Evolutionary conservation across 192 early-diverging fungal genomes (phyloP), one percentile per base, ranked within the genome.

Genomic region (Rhizophagus sp.): DNA sequence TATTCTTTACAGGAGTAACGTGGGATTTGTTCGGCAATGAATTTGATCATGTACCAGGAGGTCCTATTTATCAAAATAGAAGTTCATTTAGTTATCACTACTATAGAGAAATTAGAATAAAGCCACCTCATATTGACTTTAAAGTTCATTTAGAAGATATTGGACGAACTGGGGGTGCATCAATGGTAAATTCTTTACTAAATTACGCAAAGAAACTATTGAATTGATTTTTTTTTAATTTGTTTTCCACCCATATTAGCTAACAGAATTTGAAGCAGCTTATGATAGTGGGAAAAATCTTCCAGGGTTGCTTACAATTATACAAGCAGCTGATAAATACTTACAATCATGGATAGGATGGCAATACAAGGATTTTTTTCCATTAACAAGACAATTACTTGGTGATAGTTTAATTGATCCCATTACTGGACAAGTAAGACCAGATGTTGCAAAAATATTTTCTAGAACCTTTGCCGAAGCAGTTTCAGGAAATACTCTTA

Each of bases 181-280:
- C 24, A 30, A 30, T 67, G 65, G 65, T 67, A 67, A 34, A 5
- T 3, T 25, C 4, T 67, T 13, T 67, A 27, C 17, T 66, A 24
- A 22, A 65, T 41, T 41, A 0, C 8, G 8, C 0, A 44, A 44
- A 44, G 2, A 11, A 44, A 44, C 10, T 44, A 44, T 44, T 44
- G 10, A 9, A 33, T 27, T 25, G 9, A 27, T 25, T 13, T 30
- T 15, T 66, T 66, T 66, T n/a, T 76, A 36, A 89, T 1, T 78
- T 81, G 10, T 85, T 86, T 19, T 86, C 85, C 2, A 81, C 83
- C 41, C 12, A 47, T 47, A 47, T 47, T 84, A 88, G 76, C 62
- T 89, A 78, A 89, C 90, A 33, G 90, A 91, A 76, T 88, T 87
- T 66, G 83, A 85, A 33, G 84, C 88, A 82, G 88, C 88, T 87